These are phyloP conservation scores for Kuraishia capsulata DNA, from an alignment of 805 yeast genomes.

Conservation along the genomic window DNA sequence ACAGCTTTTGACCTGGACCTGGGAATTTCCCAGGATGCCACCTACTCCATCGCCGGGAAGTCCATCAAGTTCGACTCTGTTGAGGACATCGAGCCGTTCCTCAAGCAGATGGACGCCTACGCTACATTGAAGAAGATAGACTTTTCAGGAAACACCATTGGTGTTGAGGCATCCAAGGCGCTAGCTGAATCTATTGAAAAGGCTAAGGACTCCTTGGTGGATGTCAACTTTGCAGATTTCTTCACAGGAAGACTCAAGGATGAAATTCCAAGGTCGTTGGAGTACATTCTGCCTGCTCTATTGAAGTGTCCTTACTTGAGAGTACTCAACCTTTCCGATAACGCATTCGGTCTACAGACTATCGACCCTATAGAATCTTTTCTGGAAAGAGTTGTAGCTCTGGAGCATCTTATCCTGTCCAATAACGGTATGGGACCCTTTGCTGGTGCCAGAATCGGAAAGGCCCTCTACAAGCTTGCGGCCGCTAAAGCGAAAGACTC, in stretches of 20 bases:
- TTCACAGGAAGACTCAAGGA: conserved; percentile 92
- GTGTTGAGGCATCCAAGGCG: conserved; percentile 76
- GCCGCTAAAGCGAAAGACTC: conserved; percentile 43
- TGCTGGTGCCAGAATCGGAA: conserved; percentile 92
- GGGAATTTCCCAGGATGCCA: conserved; percentile 34
- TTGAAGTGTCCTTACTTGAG: conserved; percentile 58
- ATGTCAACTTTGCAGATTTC: conserved; percentile 78
- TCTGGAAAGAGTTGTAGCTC: conserved; percentile 62
- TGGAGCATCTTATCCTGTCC: conserved; percentile 80
- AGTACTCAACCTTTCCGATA: conserved; percentile 80
- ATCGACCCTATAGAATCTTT: conserved; percentile 82
- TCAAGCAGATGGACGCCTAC: conserved; percentile 40
- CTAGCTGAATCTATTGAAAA: conserved; percentile 48
- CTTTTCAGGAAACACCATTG: conserved; percentile 89
- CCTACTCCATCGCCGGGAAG: conserved; percentile 62
- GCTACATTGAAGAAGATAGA: conserved; percentile 48
- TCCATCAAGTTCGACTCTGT: conserved; percentile 67
- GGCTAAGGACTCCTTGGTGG: conserved; percentile 39
- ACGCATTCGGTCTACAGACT: conserved; percentile 94
- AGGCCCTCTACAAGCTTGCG: conserved; percentile 67
- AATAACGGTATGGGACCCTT: conserved; percentile 98
- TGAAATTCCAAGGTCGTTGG: conserved; percentile 84
- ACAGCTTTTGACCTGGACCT: conserved; percentile 22
- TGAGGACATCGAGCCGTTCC: conserved; percentile 64
- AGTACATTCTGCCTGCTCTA: conserved; percentile 63